Conservation (phyloP, 345 rosid species). For the Trapa bicornis region DNA sequence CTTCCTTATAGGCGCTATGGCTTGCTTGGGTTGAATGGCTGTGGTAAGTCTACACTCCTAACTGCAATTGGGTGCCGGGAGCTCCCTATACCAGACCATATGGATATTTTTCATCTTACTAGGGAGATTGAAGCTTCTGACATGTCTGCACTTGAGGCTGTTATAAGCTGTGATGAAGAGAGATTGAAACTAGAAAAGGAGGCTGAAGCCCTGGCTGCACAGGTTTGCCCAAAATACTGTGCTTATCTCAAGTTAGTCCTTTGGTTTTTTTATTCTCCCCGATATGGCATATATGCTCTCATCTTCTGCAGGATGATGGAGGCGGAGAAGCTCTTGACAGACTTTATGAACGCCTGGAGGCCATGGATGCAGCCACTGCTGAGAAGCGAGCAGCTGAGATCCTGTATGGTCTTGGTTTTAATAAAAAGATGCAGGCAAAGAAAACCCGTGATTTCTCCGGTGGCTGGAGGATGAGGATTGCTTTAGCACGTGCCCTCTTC, state of each 20-base stretch:
- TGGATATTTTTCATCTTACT: slow-evolving; percentile 85
- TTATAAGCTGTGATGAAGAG: slow-evolving; percentile 89
- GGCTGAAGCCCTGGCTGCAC: slow-evolving; percentile 52
- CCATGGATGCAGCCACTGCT: slow-evolving; percentile 85
- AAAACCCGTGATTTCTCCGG: slow-evolving; percentile 91
- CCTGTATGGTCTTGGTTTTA: slow-evolving; percentile 86
- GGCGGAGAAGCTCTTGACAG: slow-evolving; percentile 91
- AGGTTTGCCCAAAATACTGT: slow-evolving; percentile 27
- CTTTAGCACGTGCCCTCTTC: slow-evolving; percentile 90
- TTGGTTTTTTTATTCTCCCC: too few species aligned
- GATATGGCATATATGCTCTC: background rate
- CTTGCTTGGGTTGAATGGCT: slow-evolving; percentile 90
- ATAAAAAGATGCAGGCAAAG: slow-evolving; percentile 86
- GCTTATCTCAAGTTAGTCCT: too few species aligned
- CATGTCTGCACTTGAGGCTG: slow-evolving; percentile 87
- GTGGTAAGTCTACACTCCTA: slow-evolving; percentile 92
- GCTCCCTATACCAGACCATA: slow-evolving; percentile 89
- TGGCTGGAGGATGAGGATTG: slow-evolving; percentile 99
- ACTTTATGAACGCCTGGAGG: slow-evolving; percentile 81
- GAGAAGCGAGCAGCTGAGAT: slow-evolving; percentile 99
- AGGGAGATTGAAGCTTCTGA: slow-evolving; percentile 95
- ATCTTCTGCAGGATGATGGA: slow-evolving; percentile 60
- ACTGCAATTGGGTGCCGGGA: slow-evolving; percentile 80
- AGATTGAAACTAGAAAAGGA: slow-evolving; percentile 84
- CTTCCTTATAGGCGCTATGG: slow-evolving; percentile 64